phyloP scores from a whole-genome alignment of 169 alveolate genomes.

The Condylostoma magnum region DNA sequence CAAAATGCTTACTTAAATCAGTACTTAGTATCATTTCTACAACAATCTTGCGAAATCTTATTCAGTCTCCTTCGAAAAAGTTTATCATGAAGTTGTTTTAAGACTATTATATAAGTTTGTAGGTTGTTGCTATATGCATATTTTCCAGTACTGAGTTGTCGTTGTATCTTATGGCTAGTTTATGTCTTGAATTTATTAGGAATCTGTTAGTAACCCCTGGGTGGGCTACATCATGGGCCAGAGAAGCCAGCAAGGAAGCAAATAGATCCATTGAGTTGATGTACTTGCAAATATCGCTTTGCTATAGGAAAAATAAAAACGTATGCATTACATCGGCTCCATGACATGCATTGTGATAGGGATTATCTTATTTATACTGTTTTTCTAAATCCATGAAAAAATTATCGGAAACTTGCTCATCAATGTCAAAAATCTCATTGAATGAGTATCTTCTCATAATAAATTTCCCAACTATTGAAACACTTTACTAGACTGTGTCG shows the following conservation, averaged over 20 bases:
- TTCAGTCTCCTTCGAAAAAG: background rate
- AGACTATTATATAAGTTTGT: no score
- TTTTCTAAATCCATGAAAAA: slow-evolving; percentile 3
- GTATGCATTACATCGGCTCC: slow-evolving; percentile 45
- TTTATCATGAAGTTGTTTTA: no score
- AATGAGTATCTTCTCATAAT: background rate
- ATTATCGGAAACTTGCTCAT: background rate
- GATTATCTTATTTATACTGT: slow-evolving; percentile 1
- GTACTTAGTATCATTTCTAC: slow-evolving; percentile 91
- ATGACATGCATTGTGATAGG: slow-evolving; percentile 47
- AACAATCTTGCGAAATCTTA: slow-evolving; percentile 71
- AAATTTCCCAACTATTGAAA: background rate
- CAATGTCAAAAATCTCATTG: background rate
- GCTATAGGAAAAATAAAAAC: slow-evolving; percentile 3
- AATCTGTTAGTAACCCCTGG: slow-evolving; percentile 47
- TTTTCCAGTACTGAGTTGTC: slow-evolving; percentile 45
- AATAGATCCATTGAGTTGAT: slow-evolving; percentile 25
- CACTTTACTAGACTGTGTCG: slow-evolving; percentile 6
- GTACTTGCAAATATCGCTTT: background rate
- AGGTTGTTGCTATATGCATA: slow-evolving; percentile 36
- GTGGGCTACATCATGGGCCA: slow-evolving; percentile 50
- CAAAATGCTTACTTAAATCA: slow-evolving; percentile 91
- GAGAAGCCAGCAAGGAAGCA: slow-evolving; percentile 28
- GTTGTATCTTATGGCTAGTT: slow-evolving; percentile 34
- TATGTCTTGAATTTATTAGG: slow-evolving; percentile 32